phyloP scores from a whole-genome alignment of 2,329 filamentous ascomycete genomes.

The Thielaviopsis populi region DNA sequence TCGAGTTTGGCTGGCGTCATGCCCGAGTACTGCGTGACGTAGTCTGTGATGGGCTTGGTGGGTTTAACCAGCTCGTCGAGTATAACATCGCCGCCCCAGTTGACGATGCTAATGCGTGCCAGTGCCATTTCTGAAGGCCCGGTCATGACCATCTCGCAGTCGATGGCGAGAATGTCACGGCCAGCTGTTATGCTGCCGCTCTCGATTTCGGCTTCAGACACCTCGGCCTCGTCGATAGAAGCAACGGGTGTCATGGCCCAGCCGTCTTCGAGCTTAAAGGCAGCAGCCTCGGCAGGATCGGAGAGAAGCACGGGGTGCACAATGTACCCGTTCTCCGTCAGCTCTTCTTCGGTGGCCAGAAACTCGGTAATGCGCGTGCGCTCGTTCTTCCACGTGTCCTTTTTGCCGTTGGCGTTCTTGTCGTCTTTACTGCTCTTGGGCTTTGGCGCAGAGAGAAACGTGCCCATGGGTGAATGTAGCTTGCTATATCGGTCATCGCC shows the following conservation, averaged over 20 bases:
- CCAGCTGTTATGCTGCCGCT: slow-evolving; percentile 73
- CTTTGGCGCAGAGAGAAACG: slow-evolving; percentile 59
- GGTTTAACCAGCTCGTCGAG: slow-evolving; percentile 91
- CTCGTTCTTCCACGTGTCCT: slow-evolving; percentile 54
- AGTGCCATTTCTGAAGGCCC: slow-evolving; percentile 66
- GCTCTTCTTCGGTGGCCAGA: slow-evolving; percentile 54
- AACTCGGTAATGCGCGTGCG: slow-evolving; percentile 73
- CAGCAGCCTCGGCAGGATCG: slow-evolving; percentile 39
- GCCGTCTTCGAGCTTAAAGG: slow-evolving; percentile 33
- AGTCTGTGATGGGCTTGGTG: slow-evolving; percentile 73
- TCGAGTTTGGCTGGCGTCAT: slow-evolving; percentile 78
- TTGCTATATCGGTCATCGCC: slow-evolving; percentile 69
- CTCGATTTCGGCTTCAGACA: slow-evolving; percentile 57
- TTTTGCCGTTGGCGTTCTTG: slow-evolving; percentile 37
- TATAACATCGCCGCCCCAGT: slow-evolving; percentile 70
- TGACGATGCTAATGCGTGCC: slow-evolving; percentile 72
- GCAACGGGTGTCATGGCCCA: slow-evolving; percentile 71
- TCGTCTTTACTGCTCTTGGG: slow-evolving; percentile 45
- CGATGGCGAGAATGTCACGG: slow-evolving; percentile 62
- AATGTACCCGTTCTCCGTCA: slow-evolving; percentile 70
- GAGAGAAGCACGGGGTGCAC: slow-evolving; percentile 65
- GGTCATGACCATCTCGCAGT: slow-evolving; percentile 96
- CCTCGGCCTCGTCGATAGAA: slow-evolving; percentile 48
- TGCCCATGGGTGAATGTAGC: slow-evolving; percentile 74
- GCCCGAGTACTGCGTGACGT: slow-evolving; percentile 81